Evolutionary conservation across 495 filamentous ascomycete genomes (phyloP).

Genomic region (Penicillium arizonense): DNA sequence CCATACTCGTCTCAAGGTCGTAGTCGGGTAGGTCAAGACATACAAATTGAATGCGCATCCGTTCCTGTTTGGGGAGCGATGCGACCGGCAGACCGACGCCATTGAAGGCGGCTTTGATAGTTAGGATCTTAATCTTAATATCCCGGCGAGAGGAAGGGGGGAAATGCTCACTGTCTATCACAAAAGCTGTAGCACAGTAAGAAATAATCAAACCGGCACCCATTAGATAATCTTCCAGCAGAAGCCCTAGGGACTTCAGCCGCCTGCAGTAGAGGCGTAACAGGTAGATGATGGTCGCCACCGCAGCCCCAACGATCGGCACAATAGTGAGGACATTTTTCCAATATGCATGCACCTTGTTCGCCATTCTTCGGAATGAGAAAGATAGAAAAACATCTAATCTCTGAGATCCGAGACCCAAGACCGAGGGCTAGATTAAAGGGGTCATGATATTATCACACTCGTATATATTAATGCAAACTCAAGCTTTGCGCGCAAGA

Average conservation of each 20-base stretch:
- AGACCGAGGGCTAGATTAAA: too few relatives aligned
- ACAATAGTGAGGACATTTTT: conserved; percentile 19
- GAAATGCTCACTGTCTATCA: background rate
- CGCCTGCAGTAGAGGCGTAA: background rate
- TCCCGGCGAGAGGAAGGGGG: background rate
- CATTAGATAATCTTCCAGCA: background rate
- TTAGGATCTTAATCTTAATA: too few relatives aligned
- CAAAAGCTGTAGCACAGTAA: background rate
- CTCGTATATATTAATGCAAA: too few relatives aligned
- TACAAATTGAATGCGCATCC: background rate
- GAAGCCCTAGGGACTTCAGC: background rate
- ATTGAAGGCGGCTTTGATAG: background rate
- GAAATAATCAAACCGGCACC: background rate
- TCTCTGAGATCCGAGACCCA: too few relatives aligned
- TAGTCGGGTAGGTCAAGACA: background rate
- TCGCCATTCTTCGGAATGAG: conserved; percentile 4
- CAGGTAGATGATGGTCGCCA: conserved; percentile 3
- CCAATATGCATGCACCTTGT: conserved; percentile 9
- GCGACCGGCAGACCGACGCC: background rate
- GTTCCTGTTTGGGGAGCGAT: background rate
- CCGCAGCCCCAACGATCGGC: conserved; percentile 15
- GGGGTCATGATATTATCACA: too few relatives aligned
- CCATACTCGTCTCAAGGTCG: background rate
- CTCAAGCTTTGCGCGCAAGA: too few relatives aligned
- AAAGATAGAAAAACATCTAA: too few relatives aligned